These are phyloP conservation scores for Acanthamoeba lenticulata DNA, from an alignment of 208 protist species.

Conservation along the genomic window DNA sequence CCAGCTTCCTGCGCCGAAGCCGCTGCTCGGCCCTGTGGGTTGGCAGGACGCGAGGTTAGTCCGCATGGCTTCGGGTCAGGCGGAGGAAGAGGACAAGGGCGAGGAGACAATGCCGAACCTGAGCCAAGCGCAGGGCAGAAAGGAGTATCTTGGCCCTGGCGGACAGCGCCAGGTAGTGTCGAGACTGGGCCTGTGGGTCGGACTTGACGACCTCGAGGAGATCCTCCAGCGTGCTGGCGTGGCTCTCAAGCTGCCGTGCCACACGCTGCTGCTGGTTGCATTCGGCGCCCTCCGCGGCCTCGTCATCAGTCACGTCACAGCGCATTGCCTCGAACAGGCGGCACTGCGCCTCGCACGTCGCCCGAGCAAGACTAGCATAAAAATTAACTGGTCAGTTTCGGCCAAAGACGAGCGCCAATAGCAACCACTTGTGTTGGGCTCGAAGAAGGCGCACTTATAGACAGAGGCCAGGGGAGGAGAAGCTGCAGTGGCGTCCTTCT, in stretches of 20 bases:
- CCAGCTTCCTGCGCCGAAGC: conserved; percentile 14
- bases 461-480: background rate
- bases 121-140: background rate
- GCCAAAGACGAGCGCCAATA: background rate
- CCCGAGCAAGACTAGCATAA: background rate
- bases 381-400: background rate
- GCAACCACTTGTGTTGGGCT: background rate
- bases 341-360: background rate
- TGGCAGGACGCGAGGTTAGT: background rate
- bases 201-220: background rate
- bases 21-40: background rate
- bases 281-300: background rate
- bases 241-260: background rate
- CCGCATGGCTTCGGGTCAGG: background rate
- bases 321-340: background rate
- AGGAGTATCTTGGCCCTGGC: conserved; percentile 23
- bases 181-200: background rate
- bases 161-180: background rate
- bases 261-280: background rate
- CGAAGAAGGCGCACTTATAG: conserved; percentile 25
- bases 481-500: background rate
- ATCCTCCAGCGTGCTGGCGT: background rate
- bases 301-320: background rate
- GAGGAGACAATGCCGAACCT: background rate
- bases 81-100: background rate